Conservation (phyloP, 2,329 filamentous ascomycete genomes). For the Nemania sp. region DNA sequence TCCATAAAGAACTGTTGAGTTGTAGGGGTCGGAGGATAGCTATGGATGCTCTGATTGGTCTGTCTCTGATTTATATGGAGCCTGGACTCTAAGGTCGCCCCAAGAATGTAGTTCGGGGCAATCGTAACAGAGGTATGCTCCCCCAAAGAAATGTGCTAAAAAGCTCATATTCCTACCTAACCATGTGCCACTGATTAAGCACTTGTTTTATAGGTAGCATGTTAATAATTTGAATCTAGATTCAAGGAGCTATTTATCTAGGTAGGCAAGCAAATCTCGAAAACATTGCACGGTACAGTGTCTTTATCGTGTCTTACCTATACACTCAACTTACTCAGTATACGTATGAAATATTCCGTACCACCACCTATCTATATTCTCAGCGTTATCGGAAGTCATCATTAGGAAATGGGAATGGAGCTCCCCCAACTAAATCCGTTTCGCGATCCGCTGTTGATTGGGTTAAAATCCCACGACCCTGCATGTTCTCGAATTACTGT, state of each 20-base stretch:
- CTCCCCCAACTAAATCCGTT: conserved; percentile 49
- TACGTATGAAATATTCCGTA: neutral
- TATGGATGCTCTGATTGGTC: conserved; percentile 41
- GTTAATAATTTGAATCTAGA: neutral
- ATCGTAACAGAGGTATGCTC: neutral
- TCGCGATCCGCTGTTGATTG: conserved; percentile 49
- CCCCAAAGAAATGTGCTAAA: neutral
- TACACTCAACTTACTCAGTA: neutral
- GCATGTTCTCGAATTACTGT: conserved; percentile 25
- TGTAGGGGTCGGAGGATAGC: conserved; percentile 29
- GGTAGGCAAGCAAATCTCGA: neutral
- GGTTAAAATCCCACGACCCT: conserved; percentile 33
- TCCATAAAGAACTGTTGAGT: conserved; percentile 40
- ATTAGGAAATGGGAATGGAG: conserved; percentile 43
- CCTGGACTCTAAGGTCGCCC: conserved; percentile 35
- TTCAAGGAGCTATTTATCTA: no score
- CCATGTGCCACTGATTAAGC: neutral
- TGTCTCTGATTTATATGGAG: conserved; percentile 42
- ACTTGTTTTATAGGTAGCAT: neutral
- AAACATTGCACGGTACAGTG: neutral
- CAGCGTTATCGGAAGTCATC: conserved; percentile 43
- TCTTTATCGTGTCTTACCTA: neutral
- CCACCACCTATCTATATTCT: neutral
- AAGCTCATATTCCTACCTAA: neutral
- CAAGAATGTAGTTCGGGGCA: conserved; percentile 24